These are phyloP conservation scores for Uncinocarpus reesii DNA, from an alignment of 2,329 filamentous ascomycete genomes.

Conservation along the genomic window DNA sequence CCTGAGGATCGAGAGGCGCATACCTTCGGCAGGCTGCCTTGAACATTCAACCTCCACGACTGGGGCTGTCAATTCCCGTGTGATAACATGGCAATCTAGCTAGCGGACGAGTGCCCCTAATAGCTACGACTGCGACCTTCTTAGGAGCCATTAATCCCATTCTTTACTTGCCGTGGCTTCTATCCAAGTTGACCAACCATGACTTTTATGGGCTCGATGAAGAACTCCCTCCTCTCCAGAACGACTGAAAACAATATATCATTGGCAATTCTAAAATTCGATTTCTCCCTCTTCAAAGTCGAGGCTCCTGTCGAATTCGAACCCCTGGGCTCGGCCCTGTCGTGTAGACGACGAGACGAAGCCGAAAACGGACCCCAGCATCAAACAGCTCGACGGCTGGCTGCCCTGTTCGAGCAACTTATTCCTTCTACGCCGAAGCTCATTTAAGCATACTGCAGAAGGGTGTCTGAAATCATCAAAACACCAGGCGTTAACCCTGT, in stretches of 20 bases:
- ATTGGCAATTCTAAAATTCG: constrained; percentile 30
- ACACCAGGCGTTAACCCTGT: background rate
- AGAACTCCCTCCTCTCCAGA: no score
- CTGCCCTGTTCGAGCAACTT: constrained; percentile 30
- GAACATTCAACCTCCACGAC: no score
- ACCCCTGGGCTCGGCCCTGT: constrained; percentile 24
- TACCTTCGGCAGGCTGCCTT: no score
- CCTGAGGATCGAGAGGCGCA: no score
- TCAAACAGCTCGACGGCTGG: constrained; percentile 31
- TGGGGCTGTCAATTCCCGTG: no score
- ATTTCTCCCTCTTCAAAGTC: constrained; percentile 35
- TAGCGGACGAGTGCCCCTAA: no score
- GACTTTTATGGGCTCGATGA: no score
- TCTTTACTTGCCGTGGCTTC: no score
- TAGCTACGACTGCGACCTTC: no score
- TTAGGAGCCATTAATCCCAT: no score
- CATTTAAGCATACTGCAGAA: constrained; percentile 27
- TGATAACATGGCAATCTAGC: no score
- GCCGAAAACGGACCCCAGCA: constrained; percentile 33
- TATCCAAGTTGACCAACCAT: no score
- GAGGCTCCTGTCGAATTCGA: constrained; percentile 34
- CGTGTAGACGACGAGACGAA: constrained; percentile 22
- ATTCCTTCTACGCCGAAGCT: constrained; percentile 28
- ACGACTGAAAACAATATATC: constrained; percentile 17
- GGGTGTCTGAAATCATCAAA: constrained; percentile 20